Base-by-base conservation (phyloP, 1,284 basidiomycete species). In the Malassezia slooffiae region DNA sequence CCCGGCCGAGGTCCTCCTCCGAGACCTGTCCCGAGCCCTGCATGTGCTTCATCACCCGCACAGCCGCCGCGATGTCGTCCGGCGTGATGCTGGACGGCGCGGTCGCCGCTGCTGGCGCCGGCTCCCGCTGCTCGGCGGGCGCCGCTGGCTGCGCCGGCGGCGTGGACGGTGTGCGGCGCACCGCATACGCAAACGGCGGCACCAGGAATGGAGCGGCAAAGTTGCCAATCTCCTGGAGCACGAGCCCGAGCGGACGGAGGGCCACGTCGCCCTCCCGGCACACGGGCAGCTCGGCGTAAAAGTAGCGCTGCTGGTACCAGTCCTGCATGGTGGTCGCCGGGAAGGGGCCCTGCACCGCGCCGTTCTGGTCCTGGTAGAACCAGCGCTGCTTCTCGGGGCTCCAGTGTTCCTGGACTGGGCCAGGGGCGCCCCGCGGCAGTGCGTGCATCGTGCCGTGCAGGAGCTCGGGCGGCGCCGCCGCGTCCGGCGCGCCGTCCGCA, bases 291-390 rank as follows among this genome's bases (percentile, higher is more conserved):
- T 86, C 81, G 34, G 80, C 74, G n/a, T 79, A 75, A 69, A 97
- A 95, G 73, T 93, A 97, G 12, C 82, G 82, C 63, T 83, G 84
- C 43, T 85, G 80, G 70, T 81, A 84, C 91, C 91, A 96, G 58
- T 86, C 85, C 72, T 96, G 89, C 91, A 97, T 96, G 49, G 84
- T 70, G 52, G 82, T 79, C 20, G 84, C 87, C 31, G 77, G 77
- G 75, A 96, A 97, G 2, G 91, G 91, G 80, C 88, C 89, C 78
- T 95, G 89, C 35, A 90, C 74, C 54, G 83, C 79, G 23, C 88
- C 87, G 51, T 81, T 79, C 12, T 85, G 87, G 70, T 95, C 89
- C 41, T 87, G 78, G 71, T 95, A 95, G 27, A 80, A 83, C 89
- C 89, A 95, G 62, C 86, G 80, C 30, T 89, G 72, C 43, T 73